A percentile compares a stretch with the other conserved stretches of the same genome.
These are phyloP conservation scores for Ogataea pini DNA, from an alignment of 805 yeast species.

Conservation along the genomic window DNA sequence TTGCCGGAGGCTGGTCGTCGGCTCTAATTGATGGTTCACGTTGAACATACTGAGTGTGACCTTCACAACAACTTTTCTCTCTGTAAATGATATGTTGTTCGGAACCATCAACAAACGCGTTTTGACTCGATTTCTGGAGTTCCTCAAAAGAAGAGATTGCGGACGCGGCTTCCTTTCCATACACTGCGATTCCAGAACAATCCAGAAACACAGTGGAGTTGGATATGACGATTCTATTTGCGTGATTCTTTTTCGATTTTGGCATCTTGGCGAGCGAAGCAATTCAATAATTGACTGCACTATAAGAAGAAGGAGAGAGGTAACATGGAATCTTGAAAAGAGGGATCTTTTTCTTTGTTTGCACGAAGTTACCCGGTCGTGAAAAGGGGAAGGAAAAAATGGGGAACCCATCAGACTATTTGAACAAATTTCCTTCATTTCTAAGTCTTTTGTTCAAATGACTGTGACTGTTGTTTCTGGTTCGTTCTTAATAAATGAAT, in stretches of 20 bases:
- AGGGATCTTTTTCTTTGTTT: neutral
- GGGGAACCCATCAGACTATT: neutral
- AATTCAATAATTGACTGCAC: too few relatives aligned
- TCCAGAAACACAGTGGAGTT: constrained; percentile 2
- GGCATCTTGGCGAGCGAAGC: neutral
- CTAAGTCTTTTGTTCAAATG: too few relatives aligned
- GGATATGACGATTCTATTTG: neutral
- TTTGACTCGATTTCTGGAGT: neutral
- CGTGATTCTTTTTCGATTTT: neutral
- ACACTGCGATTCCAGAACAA: neutral
- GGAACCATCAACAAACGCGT: neutral
- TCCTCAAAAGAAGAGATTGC: neutral
- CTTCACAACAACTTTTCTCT: neutral
- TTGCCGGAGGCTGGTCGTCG: neutral
- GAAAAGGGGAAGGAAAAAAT: neutral
- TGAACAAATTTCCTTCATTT: too few relatives aligned
- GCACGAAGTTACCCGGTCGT: neutral
- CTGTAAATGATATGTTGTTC: neutral
- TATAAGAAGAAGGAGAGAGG: neutral
- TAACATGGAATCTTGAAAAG: neutral
- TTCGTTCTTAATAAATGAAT: too few relatives aligned
- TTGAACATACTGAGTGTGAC: neutral
- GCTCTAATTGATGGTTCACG: neutral
- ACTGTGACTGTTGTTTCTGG: too few relatives aligned
- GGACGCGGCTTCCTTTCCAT: neutral